Evolutionary conservation across 176 grass and related monocot genomes (phyloP).

Genomic region (Aegilops umbellulata): DNA sequence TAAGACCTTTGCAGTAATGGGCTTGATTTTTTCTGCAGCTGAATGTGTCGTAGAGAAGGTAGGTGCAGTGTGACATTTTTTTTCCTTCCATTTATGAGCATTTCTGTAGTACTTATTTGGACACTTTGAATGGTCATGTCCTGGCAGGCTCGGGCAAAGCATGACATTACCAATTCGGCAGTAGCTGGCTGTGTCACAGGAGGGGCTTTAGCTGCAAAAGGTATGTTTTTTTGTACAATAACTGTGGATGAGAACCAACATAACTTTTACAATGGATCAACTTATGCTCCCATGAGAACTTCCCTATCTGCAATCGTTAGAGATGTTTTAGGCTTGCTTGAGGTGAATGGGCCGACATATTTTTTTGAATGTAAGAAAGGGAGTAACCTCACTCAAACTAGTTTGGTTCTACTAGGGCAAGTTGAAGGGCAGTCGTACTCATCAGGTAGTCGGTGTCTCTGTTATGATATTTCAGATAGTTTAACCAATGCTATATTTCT

Average conservation of each 20-base stretch:
- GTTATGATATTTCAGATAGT: neutral
- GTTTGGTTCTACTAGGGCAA: neutral
- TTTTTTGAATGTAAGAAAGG: neutral
- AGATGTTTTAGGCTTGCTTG: slow-evolving; percentile 10
- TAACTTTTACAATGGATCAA: neutral
- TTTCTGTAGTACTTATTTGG: slow-evolving; percentile 14
- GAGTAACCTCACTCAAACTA: neutral
- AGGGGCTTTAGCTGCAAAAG: slow-evolving; percentile 80
- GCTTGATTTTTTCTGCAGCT: slow-evolving; percentile 84
- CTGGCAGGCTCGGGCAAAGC: slow-evolving; percentile 75
- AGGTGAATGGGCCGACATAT: neutral
- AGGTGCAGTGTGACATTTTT: neutral
- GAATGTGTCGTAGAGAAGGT: slow-evolving; percentile 93
- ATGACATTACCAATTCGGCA: slow-evolving; percentile 87
- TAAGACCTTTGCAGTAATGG: slow-evolving; percentile 94
- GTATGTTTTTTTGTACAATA: slow-evolving; percentile 26
- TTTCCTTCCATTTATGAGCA: neutral
- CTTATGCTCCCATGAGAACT: neutral
- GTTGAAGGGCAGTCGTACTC: neutral
- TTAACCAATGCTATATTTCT: slow-evolving; percentile 22
- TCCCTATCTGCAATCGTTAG: neutral
- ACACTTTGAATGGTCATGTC: neutral
- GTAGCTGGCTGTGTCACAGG: slow-evolving; percentile 90
- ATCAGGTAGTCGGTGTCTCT: neutral
- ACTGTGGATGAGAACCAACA: neutral